Base-by-base conservation (phyloP, 805 yeast genomes). In the Saturnispora besseyi region DNA sequence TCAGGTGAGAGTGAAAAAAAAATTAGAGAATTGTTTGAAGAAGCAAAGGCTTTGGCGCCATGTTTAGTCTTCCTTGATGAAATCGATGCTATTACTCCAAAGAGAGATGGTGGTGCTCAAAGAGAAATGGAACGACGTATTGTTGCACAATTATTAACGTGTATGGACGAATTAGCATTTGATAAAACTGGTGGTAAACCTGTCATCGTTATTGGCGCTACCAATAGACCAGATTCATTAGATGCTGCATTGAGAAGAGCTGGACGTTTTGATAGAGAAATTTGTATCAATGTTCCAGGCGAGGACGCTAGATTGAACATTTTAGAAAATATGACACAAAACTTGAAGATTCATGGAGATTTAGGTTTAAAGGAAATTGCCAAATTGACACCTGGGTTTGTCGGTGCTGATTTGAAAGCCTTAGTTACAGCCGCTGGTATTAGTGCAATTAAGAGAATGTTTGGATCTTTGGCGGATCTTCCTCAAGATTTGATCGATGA, bases 1-100 rank as follows among this genome's bases (percentile, higher is more conserved):
- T 87, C 96, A n/a, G 99, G 99, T 41, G 99, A 93, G 65, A 81
- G 91, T 55, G 99, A 93, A 65, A 93, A 93, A 71, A 90, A 91
- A 62, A 73, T 93, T 22, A 75, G 99, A 54, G 98, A 93, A 52
- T 72, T 91, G 36, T 91, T 91, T 61, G 96, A 89, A 36, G 98
- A 93, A 62, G 99, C 99, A 3, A 84, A 82, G 59, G 59, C 76
- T 3, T 62, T 88, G 49, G 99, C 99, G 0, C 99, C 99, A 8
- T 90, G 97, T 66, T 69, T 93, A 29, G 77, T 93, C 46, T 93
- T 93, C 61, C 82, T 93, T 61, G 99, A 93, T 69, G 99, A 93
- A 65, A 93, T 93, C 57, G 99, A 93, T 67, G 96, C 99, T 11
- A 90, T 93, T 48, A 93, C 99, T 0, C 99, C 99, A 0, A 93